Base-by-base conservation (phyloP, 768 basidiomycete species). In the Erythrobasidium yunnanense region DNA sequence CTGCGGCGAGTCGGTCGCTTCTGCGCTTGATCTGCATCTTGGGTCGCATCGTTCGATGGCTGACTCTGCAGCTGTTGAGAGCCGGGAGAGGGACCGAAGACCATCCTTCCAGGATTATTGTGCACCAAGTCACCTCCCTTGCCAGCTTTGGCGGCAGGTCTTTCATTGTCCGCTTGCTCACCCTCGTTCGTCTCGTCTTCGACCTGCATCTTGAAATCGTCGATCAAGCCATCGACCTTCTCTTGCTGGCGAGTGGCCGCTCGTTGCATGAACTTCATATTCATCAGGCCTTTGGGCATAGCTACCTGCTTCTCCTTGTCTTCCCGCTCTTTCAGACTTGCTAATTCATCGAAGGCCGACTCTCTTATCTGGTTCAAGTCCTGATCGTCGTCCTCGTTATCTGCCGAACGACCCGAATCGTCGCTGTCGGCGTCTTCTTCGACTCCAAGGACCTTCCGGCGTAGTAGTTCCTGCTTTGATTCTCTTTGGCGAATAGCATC, bases 181-280 rank as follows among this genome's bases (percentile, higher is more conserved):
- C 73, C 74, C 17, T 77, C 75, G 46, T 76, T 74, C 0, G 69
- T 70, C 22, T 73, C 75, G 3, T 73, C 74, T 18, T 77, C 75
- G 45, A 77, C 74, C 54, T 78, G 75, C 33, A 82, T 83, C 68
- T 84, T 77, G 66, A 93, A 84, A 71, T 87, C 86, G 63, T 87
- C 87, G 3, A 81, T 84, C 69, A 83, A 81, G 65, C 80, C 80
- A 66, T 85, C 79, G 0, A 82, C 83, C 57, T 80, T 79, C 7
- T 75, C 78, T 70, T 81, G 77, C 63, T 85, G 81, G 69, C 88
- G 80, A 3, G 82, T 83, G 78, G 87, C 84, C 0, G 90, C 92
- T 50, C 91, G 86, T 75, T 87, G 86, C 93, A 99, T 99, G 77
- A 97, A 99, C 78, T 95, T 96, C 95, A 97, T 96, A 69, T 83